These are phyloP conservation scores for Dactylellina cionopaga DNA, from an alignment of 2,329 filamentous ascomycete genomes.

Conservation along the genomic window DNA sequence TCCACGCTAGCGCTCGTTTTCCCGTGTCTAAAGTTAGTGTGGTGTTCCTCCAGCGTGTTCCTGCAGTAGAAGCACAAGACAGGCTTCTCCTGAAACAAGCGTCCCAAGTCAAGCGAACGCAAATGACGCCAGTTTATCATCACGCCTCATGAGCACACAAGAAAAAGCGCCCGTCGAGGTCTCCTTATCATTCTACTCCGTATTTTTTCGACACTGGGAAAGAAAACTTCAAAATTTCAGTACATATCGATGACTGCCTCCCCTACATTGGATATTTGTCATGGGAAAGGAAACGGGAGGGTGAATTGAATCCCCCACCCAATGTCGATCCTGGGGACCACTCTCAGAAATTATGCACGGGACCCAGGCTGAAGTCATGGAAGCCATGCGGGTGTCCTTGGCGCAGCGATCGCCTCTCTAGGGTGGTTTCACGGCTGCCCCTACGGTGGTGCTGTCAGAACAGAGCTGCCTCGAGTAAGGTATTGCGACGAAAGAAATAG, in stretches of 20 bases:
- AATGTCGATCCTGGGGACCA: constrained; percentile 9
- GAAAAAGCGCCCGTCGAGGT: constrained; percentile 7
- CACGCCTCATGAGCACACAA: background rate
- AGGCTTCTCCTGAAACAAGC: constrained; percentile 49
- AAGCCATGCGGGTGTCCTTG: constrained; percentile 35
- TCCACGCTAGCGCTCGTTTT: constrained; percentile 46
- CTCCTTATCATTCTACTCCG: background rate
- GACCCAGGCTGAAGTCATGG: constrained; percentile 32
- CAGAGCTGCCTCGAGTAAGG: no score
- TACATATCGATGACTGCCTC: no score
- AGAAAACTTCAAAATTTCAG: background rate
- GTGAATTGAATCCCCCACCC: background rate
- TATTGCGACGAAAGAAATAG: no score
- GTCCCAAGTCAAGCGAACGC: constrained; percentile 41
- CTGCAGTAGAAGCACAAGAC: constrained; percentile 45
- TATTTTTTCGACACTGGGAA: background rate
- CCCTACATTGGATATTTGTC: background rate
- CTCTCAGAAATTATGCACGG: constrained; percentile 14
- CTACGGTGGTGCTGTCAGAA: background rate
- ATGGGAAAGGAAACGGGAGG: background rate
- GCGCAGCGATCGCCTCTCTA: constrained; percentile 38
- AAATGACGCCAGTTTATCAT: constrained; percentile 42
- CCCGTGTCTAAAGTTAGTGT: constrained; percentile 51
- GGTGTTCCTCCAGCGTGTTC: constrained; percentile 47
- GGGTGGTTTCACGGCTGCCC: constrained; percentile 23